Conservation (phyloP, 345 rosid species). For the Raphanus sativus region DNA sequence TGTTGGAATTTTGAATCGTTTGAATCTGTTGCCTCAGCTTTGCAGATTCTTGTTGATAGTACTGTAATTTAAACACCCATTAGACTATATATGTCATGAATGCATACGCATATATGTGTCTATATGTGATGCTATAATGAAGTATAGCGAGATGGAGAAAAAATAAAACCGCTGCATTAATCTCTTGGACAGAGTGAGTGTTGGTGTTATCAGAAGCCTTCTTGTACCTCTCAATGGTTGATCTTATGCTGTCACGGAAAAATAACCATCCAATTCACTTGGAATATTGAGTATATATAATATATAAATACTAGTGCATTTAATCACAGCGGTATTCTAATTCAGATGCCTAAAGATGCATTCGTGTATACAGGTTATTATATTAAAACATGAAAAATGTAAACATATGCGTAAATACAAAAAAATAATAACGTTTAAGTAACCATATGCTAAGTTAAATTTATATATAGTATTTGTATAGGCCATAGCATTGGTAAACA, state of each 20-base stretch:
- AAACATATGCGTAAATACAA: background rate
- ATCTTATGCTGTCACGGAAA: conserved; percentile 59
- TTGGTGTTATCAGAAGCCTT: conserved; percentile 77
- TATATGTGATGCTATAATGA: background rate
- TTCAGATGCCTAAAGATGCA: conserved; percentile 1
- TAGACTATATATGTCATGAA: background rate
- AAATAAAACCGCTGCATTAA: conserved; percentile 84
- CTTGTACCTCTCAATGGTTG: conserved; percentile 93
- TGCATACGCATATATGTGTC: background rate
- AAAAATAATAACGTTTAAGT: background rate
- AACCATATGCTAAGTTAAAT: background rate
- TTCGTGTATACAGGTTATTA: background rate
- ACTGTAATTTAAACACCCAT: conserved; percentile 44
- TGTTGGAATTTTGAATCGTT: conserved; percentile 87
- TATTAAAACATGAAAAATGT: background rate
- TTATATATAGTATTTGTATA: background rate
- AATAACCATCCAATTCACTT: background rate
- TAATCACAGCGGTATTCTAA: background rate
- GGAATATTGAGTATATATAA: background rate
- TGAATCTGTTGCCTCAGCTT: conserved; percentile 94
- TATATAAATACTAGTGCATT: conserved; percentile 3
- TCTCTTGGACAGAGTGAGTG: conserved; percentile 67
- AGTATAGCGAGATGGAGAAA: conserved; percentile 1
- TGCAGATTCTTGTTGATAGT: conserved; percentile 95
- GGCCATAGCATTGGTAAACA: background rate